phyloP scores from a whole-genome alignment of 306 rosid genomes.

The Cicer cuneatum region DNA sequence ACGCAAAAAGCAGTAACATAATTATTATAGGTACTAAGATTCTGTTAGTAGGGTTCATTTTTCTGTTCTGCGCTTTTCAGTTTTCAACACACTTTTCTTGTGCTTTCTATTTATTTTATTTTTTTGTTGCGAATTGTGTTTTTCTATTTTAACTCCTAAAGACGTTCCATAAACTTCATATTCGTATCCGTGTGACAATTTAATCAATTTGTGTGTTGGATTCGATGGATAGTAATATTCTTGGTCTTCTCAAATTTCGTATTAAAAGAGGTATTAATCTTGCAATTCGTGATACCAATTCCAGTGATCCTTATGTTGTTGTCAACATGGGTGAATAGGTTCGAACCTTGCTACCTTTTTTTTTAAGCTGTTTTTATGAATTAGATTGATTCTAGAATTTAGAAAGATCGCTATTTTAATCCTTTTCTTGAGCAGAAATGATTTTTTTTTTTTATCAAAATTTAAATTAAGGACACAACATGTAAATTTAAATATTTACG shows the following conservation, averaged over 20 bases:
- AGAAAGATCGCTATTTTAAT: too few species aligned
- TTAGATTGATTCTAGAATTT: too few species aligned
- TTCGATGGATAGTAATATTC: slow-evolving; percentile 49
- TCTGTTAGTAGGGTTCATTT: not conserved
- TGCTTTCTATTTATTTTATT: not conserved
- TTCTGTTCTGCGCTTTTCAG: not conserved
- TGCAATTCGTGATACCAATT: slow-evolving; percentile 68
- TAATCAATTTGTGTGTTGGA: not conserved
- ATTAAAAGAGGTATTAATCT: slow-evolving; percentile 69
- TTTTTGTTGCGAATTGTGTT: too few species aligned
- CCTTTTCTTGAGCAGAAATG: too few species aligned
- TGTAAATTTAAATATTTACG: too few species aligned
- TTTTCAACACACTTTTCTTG: not conserved
- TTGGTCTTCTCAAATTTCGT: slow-evolving; percentile 80
- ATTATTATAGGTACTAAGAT: slow-evolving; percentile 11
- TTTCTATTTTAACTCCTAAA: not conserved
- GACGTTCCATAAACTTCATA: not conserved
- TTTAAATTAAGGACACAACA: too few species aligned
- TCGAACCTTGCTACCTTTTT: not conserved
- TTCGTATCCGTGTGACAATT: not conserved
- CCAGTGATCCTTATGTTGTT: slow-evolving; percentile 83
- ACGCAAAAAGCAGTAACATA: not conserved
- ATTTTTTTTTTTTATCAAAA: too few species aligned
- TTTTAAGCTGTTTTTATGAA: not conserved
- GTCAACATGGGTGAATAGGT: slow-evolving; percentile 65